Evolutionary conservation across 306 rosid species (phyloP), one percentile per base, ranked within the genome.

Genomic region (Vigna hirtella): DNA sequence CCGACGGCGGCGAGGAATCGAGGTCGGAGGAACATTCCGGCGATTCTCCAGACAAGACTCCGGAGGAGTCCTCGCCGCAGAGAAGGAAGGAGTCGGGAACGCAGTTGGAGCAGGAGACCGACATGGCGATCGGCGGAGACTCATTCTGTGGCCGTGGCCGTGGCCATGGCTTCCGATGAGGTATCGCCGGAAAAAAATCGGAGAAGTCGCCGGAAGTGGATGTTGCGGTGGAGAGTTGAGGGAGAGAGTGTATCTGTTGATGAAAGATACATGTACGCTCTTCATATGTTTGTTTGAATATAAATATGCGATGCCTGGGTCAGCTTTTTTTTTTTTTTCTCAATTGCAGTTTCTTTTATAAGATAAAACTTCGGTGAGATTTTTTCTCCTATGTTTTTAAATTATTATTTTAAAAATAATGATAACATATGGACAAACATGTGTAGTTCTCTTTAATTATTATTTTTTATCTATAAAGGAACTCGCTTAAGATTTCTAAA

Each of bases 21-120:
- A 87, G 1, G 74, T 87, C 88, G 24, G 96, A 87, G 51, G 90
- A 90, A 72, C 70, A 86, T 43, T 86, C 94, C 85, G 88, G 94
- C 73, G 89, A 90, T 10, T 88, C 94, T 50, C 74, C 88, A 77
- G 98, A 86, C 26, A 90, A 30, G 75, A 93, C 74, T 32, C 76
- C 87, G 73, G 98, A 86, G 34, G 93, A 76, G 20, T 84, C 91
- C 76, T 96, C 99, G 18, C 79, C 56, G 85, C 99, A 96, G 38
- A 96, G 90, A 43, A 96, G 92, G 78, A 87, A 86, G 34, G 94
- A 87, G 28, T 96, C 91, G 56, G 90, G 66, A 74, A 90, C 84
- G 85, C 78, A 84, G 51, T 86, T 86, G 65, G 97, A 89, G 89
- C 80, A 87, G 78, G 98, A 83, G 24, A 92, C 74, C 81, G 98